These are phyloP conservation scores for Fistulinella prunicolor DNA, from an alignment of 768 basidiomycete species.

Conservation along the genomic window DNA sequence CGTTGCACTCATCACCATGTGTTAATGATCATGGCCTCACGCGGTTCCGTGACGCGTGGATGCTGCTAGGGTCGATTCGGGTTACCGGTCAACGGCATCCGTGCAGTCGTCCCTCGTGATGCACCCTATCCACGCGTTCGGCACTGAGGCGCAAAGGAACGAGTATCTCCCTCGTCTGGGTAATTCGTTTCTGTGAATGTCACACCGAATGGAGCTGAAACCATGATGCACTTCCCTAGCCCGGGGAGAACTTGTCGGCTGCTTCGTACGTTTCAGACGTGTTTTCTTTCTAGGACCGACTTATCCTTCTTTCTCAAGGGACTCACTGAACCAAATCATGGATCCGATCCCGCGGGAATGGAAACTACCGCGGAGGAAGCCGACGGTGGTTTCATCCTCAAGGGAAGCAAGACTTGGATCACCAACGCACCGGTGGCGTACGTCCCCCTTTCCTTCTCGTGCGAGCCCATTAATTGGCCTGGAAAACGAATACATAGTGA, in stretches of 20 bases:
- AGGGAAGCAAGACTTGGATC: constrained; percentile 98
- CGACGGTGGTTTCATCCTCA: constrained; percentile 81
- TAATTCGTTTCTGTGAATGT: constrained; percentile 25
- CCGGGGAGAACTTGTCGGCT: constrained; percentile 83
- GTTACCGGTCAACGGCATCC: constrained; percentile 91
- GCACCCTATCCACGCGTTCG: constrained; percentile 91
- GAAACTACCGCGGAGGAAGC: constrained; percentile 85
- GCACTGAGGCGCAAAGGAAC: constrained; percentile 85
- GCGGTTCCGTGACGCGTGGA: background rate
- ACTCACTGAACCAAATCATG: constrained; percentile 94
- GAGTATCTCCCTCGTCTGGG: constrained; percentile 86
- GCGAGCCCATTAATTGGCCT: constrained; percentile 8
- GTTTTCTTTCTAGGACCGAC: background rate
- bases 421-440: constrained; percentile 89
- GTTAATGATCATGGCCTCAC: background rate
- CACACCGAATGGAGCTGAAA: constrained; percentile 2
- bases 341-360: constrained; percentile 98
- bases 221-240: constrained; percentile 40
- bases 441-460: constrained; percentile 28
- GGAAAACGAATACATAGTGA: constrained; percentile 49
- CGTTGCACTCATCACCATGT: constrained; percentile 6
- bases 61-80: constrained; percentile 78
- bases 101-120: constrained; percentile 97
- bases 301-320: constrained; percentile 52
- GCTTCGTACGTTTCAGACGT: constrained; percentile 64